Base-by-base conservation (phyloP, 164 flowering plant species). In the Sextonia rubra region DNA sequence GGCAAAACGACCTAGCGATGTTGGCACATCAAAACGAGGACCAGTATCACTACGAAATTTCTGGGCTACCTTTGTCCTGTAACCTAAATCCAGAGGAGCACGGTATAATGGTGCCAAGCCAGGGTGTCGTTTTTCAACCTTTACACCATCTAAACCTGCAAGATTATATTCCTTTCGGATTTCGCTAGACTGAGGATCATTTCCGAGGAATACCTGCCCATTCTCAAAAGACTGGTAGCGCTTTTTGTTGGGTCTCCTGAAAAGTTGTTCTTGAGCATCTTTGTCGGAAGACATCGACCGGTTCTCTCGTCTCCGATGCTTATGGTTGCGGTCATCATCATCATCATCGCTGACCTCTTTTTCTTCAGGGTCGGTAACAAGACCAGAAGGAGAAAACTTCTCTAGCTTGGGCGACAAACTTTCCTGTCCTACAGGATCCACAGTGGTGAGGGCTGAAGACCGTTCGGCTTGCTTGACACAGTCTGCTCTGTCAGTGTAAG, bases 281-380 rank as follows among this genome's bases (percentile, higher is more conserved):
- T 83, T 83, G 69, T 91, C 99, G 63, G 77, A 77, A 73, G 92
- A 91, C 66, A 87, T 85, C 69, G 96, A 85, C 70, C 76, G 85
- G 26, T 85, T 76, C 52, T 91, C 98, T 75, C 87, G 75, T 75
- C 92, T 86, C 18, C 96, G 93, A 80, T 92, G 99, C 85, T 94
- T 94, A 79, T 91, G 99, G 77, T 93, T 95, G 76, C 94, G 94
- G 75, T 93, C 97, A 80, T 90, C 97, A 77, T 95, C 98, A 69
- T 93, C 97, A 68, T 92, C 97, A 75, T 90, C 96, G 77, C 88
- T 93, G 71, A 91, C 68, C 75, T 91, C 98, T 77, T 89, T 89
- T 72, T 94, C 95, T 71, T 92, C 97, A 30, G 86, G 82, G 80
- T 95, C 94, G 83, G 88, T 87, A n/a, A 23, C 73, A 75, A 75